phyloP scores from a whole-genome alignment of 108 stramenopile genomes.

The Pseudonitzschia pungens region DNA sequence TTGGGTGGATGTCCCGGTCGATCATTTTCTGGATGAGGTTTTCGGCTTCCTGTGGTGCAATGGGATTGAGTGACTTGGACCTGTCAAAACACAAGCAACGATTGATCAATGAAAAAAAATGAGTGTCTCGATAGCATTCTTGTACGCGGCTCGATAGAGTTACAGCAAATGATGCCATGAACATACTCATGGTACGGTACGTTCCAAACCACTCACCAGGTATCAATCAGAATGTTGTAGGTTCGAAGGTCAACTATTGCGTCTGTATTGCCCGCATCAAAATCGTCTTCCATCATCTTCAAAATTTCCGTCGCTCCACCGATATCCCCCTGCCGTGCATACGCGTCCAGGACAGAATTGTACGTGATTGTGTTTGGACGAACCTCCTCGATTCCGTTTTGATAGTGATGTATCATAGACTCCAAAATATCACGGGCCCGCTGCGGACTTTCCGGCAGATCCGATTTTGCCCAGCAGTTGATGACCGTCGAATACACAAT shows the following conservation, averaged over 20 bases:
- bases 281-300: slow-evolving; percentile 5
- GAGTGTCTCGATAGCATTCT: background rate
- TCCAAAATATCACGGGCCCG: background rate
- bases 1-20: background rate
- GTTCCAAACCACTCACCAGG: background rate
- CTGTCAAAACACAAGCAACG: background rate
- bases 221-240: background rate
- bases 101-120: background rate
- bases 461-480: slow-evolving; percentile 58
- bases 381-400: slow-evolving; percentile 1
- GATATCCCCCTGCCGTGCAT: slow-evolving; percentile 6
- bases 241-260: background rate
- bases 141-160: too few relatives aligned
- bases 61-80: background rate
- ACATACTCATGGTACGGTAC: background rate
- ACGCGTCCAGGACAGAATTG: background rate
- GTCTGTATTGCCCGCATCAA: background rate
- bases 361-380: slow-evolving; percentile 1
- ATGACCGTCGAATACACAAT: slow-evolving; percentile 30
- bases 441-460: background rate
- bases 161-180: too few relatives aligned
- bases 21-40: background rate
- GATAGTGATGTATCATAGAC: background rate
- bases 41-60: background rate
- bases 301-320: background rate